Conservation (phyloP, 1,284 basidiomycete species). For the Leccinum proliferum region DNA sequence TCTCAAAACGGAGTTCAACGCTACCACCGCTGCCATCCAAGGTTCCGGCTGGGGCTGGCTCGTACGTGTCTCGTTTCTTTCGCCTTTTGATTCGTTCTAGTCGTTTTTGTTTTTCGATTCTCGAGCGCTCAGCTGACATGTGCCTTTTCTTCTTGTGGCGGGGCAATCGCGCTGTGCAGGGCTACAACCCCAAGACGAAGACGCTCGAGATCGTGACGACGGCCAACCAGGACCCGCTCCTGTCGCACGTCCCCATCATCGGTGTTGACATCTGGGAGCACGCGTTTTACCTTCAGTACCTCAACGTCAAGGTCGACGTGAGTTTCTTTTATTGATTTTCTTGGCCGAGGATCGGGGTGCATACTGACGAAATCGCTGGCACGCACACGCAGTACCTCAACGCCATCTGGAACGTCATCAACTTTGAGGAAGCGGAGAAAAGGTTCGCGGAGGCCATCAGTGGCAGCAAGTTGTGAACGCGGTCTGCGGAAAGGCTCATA, state of each 20-base stretch:
- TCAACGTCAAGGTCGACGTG: conserved; percentile 69
- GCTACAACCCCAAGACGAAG: conserved; percentile 55
- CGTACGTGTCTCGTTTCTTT: conserved; percentile 31
- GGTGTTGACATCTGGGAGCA: conserved; percentile 91
- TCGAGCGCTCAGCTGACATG: background rate
- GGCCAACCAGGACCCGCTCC: conserved; percentile 86
- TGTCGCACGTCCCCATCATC: conserved; percentile 71
- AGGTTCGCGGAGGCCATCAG: conserved; percentile 47
- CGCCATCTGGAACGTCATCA: conserved; percentile 79
- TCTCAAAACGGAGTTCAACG: conserved; percentile 65
- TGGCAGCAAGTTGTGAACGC: conserved; percentile 24
- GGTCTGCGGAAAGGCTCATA: background rate
- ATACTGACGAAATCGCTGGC: background rate
- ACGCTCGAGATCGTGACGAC: conserved; percentile 75
- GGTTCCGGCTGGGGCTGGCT: conserved; percentile 96
- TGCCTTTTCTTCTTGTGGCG: background rate
- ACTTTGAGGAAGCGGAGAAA: conserved; percentile 73
- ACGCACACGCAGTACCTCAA: conserved; percentile 50
- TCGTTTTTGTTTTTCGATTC: conserved; percentile 24
- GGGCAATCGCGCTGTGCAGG: conserved; percentile 34
- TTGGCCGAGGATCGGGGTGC: background rate
- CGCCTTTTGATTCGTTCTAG: background rate
- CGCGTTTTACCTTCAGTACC: conserved; percentile 75
- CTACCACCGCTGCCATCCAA: conserved; percentile 79
- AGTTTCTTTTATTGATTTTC: conserved; percentile 23